Evolutionary conservation across 352 stramenopile genomes (phyloP).

Genomic region (Elongisporangium anandrum): DNA sequence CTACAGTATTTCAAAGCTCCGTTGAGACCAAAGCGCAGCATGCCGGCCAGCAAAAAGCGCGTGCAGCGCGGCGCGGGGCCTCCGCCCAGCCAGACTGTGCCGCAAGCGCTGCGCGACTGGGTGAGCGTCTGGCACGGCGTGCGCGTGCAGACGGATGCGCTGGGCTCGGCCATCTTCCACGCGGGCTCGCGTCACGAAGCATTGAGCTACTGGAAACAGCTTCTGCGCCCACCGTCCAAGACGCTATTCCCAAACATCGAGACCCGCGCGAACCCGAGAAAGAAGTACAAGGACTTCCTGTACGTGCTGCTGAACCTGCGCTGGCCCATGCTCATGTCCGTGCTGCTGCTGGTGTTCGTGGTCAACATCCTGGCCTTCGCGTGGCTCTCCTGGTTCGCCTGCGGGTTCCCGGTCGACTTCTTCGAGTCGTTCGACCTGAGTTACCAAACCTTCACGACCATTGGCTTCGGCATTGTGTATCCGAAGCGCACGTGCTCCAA

Average conservation of each 20-base stretch:
- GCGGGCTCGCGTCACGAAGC: slow-evolving; percentile 53
- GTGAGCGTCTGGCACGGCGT: slow-evolving; percentile 83
- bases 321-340: slow-evolving; percentile 64
- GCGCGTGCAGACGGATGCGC: slow-evolving; percentile 30
- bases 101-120: slow-evolving; percentile 61
- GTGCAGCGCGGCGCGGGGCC: slow-evolving; percentile 52
- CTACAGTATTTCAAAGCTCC: not conserved
- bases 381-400: slow-evolving; percentile 35
- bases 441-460: slow-evolving; percentile 85
- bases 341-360: slow-evolving; percentile 57
- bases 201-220: slow-evolving; percentile 66
- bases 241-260: slow-evolving; percentile 67
- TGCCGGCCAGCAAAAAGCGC: slow-evolving; percentile 78
- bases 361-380: slow-evolving; percentile 65
- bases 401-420: slow-evolving; percentile 46
- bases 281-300: slow-evolving; percentile 77
- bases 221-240: slow-evolving; percentile 61
- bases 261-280: slow-evolving; percentile 55
- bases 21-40: slow-evolving; percentile 10
- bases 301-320: slow-evolving; percentile 83
- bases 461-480: slow-evolving; percentile 79
- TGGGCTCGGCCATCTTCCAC: slow-evolving; percentile 55
- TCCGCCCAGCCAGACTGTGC: slow-evolving; percentile 48
- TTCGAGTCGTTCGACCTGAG: slow-evolving; percentile 68
- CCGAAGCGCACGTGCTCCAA: slow-evolving; percentile 63